Evolutionary conservation across 2,329 filamentous ascomycete genomes (phyloP), one percentile per base, ranked within the genome.

Genomic region (Paraphoma sp.): DNA sequence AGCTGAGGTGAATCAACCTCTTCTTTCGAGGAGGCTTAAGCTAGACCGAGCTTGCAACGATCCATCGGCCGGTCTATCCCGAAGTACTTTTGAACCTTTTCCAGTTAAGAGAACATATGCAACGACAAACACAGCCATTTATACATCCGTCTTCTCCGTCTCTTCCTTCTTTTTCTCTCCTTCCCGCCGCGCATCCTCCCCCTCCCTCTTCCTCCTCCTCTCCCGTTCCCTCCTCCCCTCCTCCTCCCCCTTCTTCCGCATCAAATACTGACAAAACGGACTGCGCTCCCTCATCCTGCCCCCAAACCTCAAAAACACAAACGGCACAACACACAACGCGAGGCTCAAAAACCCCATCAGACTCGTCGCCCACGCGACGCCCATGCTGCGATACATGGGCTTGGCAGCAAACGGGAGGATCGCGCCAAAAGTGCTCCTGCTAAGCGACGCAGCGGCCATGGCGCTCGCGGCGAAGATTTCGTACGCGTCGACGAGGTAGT

Each of bases 401-500:
- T 68, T 70, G 29, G 80, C 77, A 0, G 79, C 80, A 62, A 82
- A 82, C 8, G 81, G 81, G 18, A 82, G 51, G 2, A 80, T 72
- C 0, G 91, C 92, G 57, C 89, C 93, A 80, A 96, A 95, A 17
- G 84, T 82, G 62, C 89, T 92, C 51, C 93, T 54, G 90, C 85
- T 14, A 73, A 95, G 91, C 45, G 89, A 89, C 69, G 96, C 95
- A 44, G 92, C 92, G 11, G 93, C 92, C 75, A 97, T 82, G 4
- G 92, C 92, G 55, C 84, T 88, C 45, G 90, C 90, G 28, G 90
- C 89, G 72, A 91, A 92, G 28, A 86, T 76, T 51, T 89, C 89
- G 76, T 93, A 93, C 18, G 89, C 89, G 54, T 84, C 81, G 31
- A 82, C 80, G 16, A 83, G 74, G 73, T 92, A 90, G 64, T 91